Base-by-base conservation (phyloP, 169 alveolate genomes). In the Ichthyophthirius multifiliis region DNA sequence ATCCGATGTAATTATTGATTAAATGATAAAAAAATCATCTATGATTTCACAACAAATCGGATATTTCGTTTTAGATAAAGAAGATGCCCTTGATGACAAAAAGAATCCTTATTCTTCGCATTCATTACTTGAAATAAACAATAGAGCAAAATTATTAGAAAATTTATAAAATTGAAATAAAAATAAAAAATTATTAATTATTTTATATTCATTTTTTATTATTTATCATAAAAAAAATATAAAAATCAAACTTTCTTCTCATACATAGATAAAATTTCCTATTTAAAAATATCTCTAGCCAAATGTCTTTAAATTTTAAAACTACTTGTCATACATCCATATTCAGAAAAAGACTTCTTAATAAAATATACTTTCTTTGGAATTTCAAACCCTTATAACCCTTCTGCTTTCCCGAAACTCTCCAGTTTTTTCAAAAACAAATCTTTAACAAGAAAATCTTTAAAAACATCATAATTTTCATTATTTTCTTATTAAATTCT, bases 251-350 rank as follows among this genome's bases (percentile, higher is more conserved):
- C 62, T 10, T 65, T 84, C 27, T 74, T 32, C 64, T 63, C 45
- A 75, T 88, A 91, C 44, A 91, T 39, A 4, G 76, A 65, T 37
- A 85, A 82, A 44, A 92, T 87, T 64, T 82, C 75, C 31, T 83
- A 43, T 30, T 84, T 46, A 48, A 79, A 92, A 32, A 64, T 73
- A 45, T 84, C 62, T 83, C 81, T 89, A 7, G 91, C 92, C 63
- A 83, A 74, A 64, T 85, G 79, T 76, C 99, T 94, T 75, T 95
- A 92, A 30, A 96, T 85, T 85, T 97, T 97, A 90, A 95, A 92
- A 5, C 99, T 97, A n/a, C 98, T 98, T 10, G 99, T 97, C 44
- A 96, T 82, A 65, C 96, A 90, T 12, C 92, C 97, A 75, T 94
- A 92, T 27, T 92, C 97, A 20, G 90, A 86, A 86, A 97, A 95